Base-by-base conservation (phyloP, 495 filamentous ascomycete genomes). In the Neurospora tetrasperma region DNA sequence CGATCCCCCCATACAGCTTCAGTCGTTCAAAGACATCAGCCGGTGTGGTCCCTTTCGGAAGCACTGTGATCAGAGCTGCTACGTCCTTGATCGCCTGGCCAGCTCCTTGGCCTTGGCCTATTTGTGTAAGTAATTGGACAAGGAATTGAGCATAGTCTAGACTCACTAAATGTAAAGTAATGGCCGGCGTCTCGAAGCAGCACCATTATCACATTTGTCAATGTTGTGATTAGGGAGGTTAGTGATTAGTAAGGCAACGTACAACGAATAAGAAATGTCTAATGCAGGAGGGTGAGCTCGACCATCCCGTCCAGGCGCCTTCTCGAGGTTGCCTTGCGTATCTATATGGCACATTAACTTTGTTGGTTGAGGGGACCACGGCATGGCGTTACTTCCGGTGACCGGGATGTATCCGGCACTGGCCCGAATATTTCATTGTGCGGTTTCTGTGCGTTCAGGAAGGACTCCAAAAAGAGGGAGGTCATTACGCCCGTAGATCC, bases 161-260 rank as follows among this genome's bases (percentile, higher is more conserved):
- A 43, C 76, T 76, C 46, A 81, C 79, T 75, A 7, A 88, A 88
- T 42, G 85, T 75, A 75, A 90, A 90, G 6, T 88, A 89, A 80
- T 91, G 89, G 39, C 86, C 88, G 0, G 89, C 86, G 83, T 91
- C 90, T 3, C 90, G 89, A 5, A 92, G 69, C 0, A 89, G 78
- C 6, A 82, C 87, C 40, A 90, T 71, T 31, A 80, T 82, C 4
- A 77, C 85, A 6, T 85, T 80, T 2, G 2, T 31, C 2, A 31
- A 31, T 31, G 27, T 31, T 31, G 27, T 31, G 48, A 62, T 62
- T 31, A 11, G 23, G 12, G 48, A 12, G 48, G 48, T 27, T 31
- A 5, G 31, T 27, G 23, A 31, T 31, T 11, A 62, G 23, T 12
- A 23, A 59, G 20, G 48, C 48, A 59, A 14, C 23, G 27, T 59